These are phyloP conservation scores for Fusarium burgessii DNA, from an alignment of 2,329 filamentous ascomycete genomes.

Conservation along the genomic window DNA sequence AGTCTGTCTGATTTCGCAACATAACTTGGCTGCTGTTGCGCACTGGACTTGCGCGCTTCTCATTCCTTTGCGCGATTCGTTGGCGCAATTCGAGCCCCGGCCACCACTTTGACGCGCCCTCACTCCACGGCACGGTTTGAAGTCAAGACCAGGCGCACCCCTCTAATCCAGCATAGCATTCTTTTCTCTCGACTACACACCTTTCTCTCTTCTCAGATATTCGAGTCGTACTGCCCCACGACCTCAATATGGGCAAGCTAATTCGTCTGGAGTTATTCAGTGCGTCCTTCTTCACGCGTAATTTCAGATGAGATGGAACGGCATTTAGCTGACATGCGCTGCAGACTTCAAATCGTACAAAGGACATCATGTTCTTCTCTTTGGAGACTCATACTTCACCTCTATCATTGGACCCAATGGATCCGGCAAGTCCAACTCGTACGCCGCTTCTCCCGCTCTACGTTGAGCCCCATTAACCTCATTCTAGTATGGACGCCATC, in stretches of 20 bases:
- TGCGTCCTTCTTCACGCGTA: slow-evolving; percentile 58
- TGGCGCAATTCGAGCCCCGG: slow-evolving; percentile 33
- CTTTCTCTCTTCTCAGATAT: slow-evolving; percentile 8
- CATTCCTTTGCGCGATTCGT: slow-evolving; percentile 31
- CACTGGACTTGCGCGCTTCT: slow-evolving; percentile 1
- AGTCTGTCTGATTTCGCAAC: slow-evolving; percentile 9
- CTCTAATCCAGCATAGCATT: slow-evolving; percentile 27
- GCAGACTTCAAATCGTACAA: slow-evolving; percentile 99
- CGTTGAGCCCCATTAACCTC: slow-evolving; percentile 6
- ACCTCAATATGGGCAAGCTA: slow-evolving; percentile 88
- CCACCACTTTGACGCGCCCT: slow-evolving; percentile 43
- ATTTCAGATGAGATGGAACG: background rate
- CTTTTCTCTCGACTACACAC: slow-evolving; percentile 12
- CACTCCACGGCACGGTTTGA: slow-evolving; percentile 37
- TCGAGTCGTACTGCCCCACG: slow-evolving; percentile 30
- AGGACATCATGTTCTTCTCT: slow-evolving; percentile 91
- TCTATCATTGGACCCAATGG: slow-evolving; percentile 99
- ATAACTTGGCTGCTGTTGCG: slow-evolving; percentile 13
- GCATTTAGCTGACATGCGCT: slow-evolving; percentile 29
- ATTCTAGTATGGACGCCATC: slow-evolving; percentile 92
- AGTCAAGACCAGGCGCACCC: slow-evolving; percentile 34
- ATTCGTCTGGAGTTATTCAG: slow-evolving; percentile 94
- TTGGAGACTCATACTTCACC: slow-evolving; percentile 98
- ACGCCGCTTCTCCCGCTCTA: slow-evolving; percentile 51
- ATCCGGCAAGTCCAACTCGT: slow-evolving; percentile 99